phyloP scores from a whole-genome alignment of 179 eudicot genomes.

The Beta lomatogona region DNA sequence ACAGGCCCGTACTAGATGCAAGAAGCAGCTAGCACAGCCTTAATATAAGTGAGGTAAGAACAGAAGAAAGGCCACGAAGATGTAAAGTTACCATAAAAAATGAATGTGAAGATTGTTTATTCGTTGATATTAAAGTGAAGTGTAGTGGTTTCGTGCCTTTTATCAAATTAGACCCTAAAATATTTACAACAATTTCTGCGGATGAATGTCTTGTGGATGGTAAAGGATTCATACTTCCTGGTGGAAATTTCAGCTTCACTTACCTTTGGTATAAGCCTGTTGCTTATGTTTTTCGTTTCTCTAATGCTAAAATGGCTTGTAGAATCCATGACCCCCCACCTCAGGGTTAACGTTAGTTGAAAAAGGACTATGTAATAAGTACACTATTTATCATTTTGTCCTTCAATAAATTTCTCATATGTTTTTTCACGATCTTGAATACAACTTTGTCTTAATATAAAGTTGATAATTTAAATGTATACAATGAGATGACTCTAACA shows the following conservation, averaged over 20 bases:
- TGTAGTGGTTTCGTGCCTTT: not conserved
- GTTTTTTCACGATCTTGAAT: too few relatives aligned
- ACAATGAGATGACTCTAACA: too few relatives aligned
- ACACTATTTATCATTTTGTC: too few relatives aligned
- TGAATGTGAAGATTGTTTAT: not conserved
- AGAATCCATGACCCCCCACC: not conserved
- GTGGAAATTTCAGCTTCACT: not conserved
- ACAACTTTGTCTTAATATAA: too few relatives aligned
- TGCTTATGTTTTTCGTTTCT: not conserved
- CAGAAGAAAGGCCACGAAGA: not conserved
- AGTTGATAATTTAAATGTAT: too few relatives aligned
- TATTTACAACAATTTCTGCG: not conserved
- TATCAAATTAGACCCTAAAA: not conserved
- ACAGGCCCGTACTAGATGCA: too few relatives aligned
- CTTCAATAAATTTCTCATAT: too few relatives aligned
- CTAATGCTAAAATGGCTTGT: not conserved
- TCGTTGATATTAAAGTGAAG: not conserved
- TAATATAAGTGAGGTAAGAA: not conserved
- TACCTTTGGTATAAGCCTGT: not conserved
- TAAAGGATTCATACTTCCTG: not conserved
- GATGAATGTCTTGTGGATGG: not conserved
- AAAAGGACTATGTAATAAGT: too few relatives aligned
- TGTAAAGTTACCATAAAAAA: not conserved
- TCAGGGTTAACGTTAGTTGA: too few relatives aligned
- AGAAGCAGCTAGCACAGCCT: not conserved